Conservation (phyloP, 1,284 basidiomycete species). For the Microbotryum intermedium region DNA sequence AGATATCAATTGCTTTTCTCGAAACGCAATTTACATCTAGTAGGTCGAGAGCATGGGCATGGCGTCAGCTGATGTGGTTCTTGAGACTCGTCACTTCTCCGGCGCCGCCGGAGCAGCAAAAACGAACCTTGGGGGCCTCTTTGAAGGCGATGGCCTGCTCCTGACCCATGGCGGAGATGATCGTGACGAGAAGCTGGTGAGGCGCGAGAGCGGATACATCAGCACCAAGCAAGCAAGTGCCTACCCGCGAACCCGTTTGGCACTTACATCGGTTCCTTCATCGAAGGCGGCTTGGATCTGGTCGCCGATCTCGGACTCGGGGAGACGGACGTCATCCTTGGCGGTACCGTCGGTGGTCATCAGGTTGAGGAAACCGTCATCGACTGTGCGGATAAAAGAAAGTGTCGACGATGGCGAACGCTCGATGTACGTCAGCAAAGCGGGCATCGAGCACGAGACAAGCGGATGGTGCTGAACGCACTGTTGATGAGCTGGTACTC, state of each 20-base stretch:
- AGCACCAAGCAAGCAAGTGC: constrained; percentile 9
- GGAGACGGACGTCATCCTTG: constrained; percentile 95
- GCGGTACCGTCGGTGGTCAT: constrained; percentile 72
- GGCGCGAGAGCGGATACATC: background rate
- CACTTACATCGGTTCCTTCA: constrained; percentile 63
- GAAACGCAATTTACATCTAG: too few relatives aligned
- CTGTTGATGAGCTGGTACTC: constrained; percentile 82
- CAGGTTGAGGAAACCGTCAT: constrained; percentile 77
- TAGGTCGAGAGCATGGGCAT: too few relatives aligned
- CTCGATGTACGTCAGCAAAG: constrained; percentile 50
- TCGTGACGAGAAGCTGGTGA: constrained; percentile 61
- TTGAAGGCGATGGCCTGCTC: constrained; percentile 82
- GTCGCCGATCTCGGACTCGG: constrained; percentile 73
- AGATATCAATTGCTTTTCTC: too few relatives aligned
- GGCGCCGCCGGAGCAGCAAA: too few relatives aligned
- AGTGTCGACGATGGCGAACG: background rate
- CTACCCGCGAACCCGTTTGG: background rate
- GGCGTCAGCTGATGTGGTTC: too few relatives aligned
- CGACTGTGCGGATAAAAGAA: constrained; percentile 5
- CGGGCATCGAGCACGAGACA: constrained; percentile 35
- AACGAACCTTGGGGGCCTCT: constrained; percentile 42
- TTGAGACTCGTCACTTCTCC: too few relatives aligned
- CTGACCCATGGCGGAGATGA: constrained; percentile 84
- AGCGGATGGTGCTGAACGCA: constrained; percentile 10
- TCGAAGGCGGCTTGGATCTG: constrained; percentile 69